These are phyloP conservation scores for Cystobasidium ongulense DNA, from an alignment of 768 basidiomycete species.

Conservation along the genomic window DNA sequence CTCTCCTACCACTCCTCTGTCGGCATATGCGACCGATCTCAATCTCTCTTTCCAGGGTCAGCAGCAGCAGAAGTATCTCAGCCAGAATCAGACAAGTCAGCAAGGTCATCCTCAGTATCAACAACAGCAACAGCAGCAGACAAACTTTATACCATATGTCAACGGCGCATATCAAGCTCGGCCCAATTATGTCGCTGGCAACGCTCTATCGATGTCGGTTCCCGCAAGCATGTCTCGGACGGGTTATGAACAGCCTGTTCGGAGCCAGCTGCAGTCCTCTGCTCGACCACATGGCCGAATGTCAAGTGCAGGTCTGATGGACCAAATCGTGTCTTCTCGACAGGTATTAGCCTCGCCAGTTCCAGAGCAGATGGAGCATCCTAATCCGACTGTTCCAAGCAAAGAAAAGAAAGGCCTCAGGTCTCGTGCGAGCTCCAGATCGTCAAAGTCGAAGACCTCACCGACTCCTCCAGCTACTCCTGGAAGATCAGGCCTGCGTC, in stretches of 20 bases:
- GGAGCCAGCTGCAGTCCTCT: neutral
- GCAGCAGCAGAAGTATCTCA: slow-evolving; percentile 3
- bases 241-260: neutral
- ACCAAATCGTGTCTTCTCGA: neutral
- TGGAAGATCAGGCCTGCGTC: neutral
- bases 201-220: neutral
- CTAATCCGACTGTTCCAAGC: neutral
- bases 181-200: neutral
- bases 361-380: neutral
- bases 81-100: neutral
- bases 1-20: slow-evolving; percentile 16
- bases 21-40: neutral
- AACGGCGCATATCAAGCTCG: neutral
- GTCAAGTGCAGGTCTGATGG: slow-evolving; percentile 17
- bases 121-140: neutral
- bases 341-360: neutral
- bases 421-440: neutral
- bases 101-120: neutral
- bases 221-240: slow-evolving; percentile 2
- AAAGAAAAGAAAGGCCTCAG: neutral
- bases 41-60: slow-evolving; percentile 1
- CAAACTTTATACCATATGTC: neutral
- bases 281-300: slow-evolving; percentile 4
- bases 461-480: slow-evolving; percentile 6
- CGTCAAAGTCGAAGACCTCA: neutral